Conservation (phyloP, 1,284 basidiomycete species). For the Heliocybe sulcata region DNA sequence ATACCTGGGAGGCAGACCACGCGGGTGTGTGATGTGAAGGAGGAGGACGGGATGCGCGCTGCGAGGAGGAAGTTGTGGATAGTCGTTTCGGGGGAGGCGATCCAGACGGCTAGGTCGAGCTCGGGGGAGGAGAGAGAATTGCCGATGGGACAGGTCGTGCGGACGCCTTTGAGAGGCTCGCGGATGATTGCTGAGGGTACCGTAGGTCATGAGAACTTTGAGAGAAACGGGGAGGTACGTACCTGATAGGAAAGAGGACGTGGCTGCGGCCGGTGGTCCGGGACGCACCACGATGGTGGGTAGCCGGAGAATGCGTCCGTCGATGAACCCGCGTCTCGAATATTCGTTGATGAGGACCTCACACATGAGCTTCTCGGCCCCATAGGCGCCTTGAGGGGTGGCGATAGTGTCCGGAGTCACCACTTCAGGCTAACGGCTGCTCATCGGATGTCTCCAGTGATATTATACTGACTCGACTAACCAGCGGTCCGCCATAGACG, state of each 20-base stretch:
- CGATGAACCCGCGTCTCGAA: constrained; percentile 52
- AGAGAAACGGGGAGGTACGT: constrained; percentile 4
- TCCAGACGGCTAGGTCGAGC: constrained; percentile 42
- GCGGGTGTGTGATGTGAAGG: constrained; percentile 42
- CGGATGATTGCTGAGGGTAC: constrained; percentile 42
- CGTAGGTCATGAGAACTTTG: not conserved
- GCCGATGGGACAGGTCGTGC: constrained; percentile 48
- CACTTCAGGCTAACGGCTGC: constrained; percentile 30
- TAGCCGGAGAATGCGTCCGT: constrained; percentile 54
- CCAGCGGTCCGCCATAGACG: constrained; percentile 56
- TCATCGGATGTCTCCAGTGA: not conserved
- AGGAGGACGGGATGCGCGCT: constrained; percentile 37
- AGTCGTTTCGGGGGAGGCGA: constrained; percentile 45
- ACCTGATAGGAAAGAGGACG: constrained; percentile 54
- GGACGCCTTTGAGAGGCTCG: constrained; percentile 49
- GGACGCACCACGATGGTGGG: constrained; percentile 58
- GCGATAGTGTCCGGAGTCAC: constrained; percentile 45
- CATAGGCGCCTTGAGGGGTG: constrained; percentile 52
- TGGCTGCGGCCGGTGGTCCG: constrained; percentile 48
- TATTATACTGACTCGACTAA: constrained; percentile 14
- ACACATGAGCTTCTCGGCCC: constrained; percentile 48
- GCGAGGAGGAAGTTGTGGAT: constrained; percentile 49
- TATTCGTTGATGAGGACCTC: constrained; percentile 62
- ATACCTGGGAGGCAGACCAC: constrained; percentile 44
- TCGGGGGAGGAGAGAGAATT: constrained; percentile 33